Conservation (phyloP, 108 stramenopile species). For the Asterionellopsis glacialis region DNA sequence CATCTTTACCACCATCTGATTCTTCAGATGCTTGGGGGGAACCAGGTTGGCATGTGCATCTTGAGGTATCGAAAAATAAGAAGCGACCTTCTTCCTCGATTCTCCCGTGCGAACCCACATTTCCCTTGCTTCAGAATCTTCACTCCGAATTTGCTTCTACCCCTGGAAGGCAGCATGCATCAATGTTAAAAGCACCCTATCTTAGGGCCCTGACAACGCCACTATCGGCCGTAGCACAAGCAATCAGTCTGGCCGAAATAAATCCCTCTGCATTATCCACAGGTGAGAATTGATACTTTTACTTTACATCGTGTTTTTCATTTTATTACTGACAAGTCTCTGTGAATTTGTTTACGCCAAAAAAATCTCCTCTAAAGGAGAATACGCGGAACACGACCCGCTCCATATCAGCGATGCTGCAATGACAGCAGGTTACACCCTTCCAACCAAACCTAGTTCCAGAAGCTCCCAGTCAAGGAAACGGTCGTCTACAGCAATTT, state of each 20-base stretch:
- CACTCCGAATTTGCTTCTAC: constrained; percentile 41
- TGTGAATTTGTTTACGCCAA: too few species aligned
- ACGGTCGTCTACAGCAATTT: neutral
- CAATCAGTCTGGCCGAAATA: constrained; percentile 45
- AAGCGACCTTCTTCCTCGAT: constrained; percentile 5
- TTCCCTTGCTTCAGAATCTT: constrained; percentile 24
- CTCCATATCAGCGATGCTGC: constrained; percentile 11
- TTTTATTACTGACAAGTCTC: too few species aligned
- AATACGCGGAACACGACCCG: constrained; percentile 22
- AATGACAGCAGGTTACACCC: constrained; percentile 21
- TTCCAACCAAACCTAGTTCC: neutral
- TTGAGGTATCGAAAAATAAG: constrained; percentile 17
- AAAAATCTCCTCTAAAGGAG: neutral
- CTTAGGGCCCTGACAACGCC: constrained; percentile 29
- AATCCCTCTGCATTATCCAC: constrained; percentile 15
- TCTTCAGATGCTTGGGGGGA: constrained; percentile 36
- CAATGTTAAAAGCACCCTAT: constrained; percentile 24
- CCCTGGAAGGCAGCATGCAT: constrained; percentile 44
- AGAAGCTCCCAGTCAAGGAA: neutral
- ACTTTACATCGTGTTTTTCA: too few species aligned
- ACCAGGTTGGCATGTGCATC: constrained; percentile 50
- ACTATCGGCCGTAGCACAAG: constrained; percentile 28
- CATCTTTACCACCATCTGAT: constrained; percentile 14
- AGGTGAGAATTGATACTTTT: constrained; percentile 7
- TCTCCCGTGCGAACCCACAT: constrained; percentile 25